Conservation (phyloP, 441 rosid species). For the Theobroma grandiflorum region DNA sequence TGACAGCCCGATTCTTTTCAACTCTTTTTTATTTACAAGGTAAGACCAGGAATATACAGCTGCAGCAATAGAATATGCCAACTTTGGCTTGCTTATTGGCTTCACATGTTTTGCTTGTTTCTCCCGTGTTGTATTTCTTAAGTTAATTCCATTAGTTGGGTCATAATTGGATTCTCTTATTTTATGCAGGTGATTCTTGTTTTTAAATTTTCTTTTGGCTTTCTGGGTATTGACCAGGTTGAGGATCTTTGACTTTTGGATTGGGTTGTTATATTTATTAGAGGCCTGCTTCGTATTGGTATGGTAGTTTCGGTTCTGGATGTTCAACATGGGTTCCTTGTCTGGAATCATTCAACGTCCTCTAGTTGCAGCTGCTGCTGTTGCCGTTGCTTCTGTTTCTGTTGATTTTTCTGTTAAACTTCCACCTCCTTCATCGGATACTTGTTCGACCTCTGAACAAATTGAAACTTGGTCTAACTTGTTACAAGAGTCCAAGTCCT, state of each 20-base stretch:
- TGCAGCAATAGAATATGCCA: conserved; percentile 16
- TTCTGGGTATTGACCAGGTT: conserved; percentile 28
- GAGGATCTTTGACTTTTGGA: conserved; percentile 4
- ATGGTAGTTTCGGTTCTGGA: conserved; percentile 39
- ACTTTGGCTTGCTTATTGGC: not conserved
- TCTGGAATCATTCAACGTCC: conserved; percentile 84
- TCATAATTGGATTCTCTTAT: conserved; percentile 1
- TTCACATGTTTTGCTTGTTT: conserved; percentile 2
- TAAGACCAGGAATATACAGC: conserved; percentile 14
- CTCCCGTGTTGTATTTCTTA: conserved; percentile 12
- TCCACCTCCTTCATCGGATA: conserved; percentile 46
- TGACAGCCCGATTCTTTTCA: conserved; percentile 30
- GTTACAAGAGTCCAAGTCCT: conserved; percentile 41
- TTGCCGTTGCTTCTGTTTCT: conserved; percentile 78
- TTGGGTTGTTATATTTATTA: conserved; percentile 17
- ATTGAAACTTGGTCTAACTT: conserved; percentile 47
- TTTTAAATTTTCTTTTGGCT: conserved; percentile 21
- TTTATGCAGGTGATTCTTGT: conserved; percentile 40
- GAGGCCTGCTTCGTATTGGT: conserved; percentile 33
- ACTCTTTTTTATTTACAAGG: not conserved
- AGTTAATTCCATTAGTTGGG: conserved; percentile 12
- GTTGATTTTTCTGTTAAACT: conserved; percentile 67
- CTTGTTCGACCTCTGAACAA: conserved; percentile 45
- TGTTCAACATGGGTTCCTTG: conserved; percentile 71
- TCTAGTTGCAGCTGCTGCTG: conserved; percentile 80